phyloP scores from a whole-genome alignment of 2,329 filamentous ascomycete genomes.

The Orbilia oligospora region DNA sequence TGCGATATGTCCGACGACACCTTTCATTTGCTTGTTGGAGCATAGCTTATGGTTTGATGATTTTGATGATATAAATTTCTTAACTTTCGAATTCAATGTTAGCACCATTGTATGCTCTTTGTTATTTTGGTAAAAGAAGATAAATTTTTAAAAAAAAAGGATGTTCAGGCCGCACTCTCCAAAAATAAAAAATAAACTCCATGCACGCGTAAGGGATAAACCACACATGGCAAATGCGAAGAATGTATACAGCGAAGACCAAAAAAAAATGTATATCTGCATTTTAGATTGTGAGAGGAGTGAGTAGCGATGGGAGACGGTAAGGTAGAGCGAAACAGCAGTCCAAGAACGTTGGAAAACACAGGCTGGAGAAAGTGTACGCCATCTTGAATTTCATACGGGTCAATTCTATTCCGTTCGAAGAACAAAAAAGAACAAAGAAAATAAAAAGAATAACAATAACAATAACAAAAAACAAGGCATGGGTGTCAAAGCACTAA shows the following conservation, averaged over 20 bases:
- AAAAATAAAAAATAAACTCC: slow-evolving; percentile 11
- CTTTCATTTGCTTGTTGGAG: background rate
- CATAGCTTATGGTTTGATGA: background rate
- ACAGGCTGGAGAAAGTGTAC: background rate
- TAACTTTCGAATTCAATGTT: background rate
- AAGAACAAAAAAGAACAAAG: too few relatives aligned
- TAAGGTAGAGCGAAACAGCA: background rate
- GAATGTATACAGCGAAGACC: background rate
- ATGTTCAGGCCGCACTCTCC: slow-evolving; percentile 8
- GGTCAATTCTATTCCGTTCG: background rate
- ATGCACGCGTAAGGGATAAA: background rate
- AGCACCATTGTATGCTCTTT: slow-evolving; percentile 3
- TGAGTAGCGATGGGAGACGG: background rate
- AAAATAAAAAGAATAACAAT: slow-evolving; percentile 13
- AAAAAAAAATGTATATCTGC: background rate
- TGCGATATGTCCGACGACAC: background rate
- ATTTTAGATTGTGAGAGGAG: background rate
- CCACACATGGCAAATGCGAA: background rate
- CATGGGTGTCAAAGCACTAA: background rate
- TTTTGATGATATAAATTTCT: slow-evolving; percentile 15
- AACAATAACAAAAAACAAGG: background rate
- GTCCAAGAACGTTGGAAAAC: slow-evolving; percentile 3
- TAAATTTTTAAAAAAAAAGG: slow-evolving; percentile 7
- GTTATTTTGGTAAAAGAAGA: background rate
- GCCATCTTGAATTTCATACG: slow-evolving; percentile 14